phyloP scores from a whole-genome alignment of 306 rosid genomes.

The Elaeagnus macrophylla region DNA sequence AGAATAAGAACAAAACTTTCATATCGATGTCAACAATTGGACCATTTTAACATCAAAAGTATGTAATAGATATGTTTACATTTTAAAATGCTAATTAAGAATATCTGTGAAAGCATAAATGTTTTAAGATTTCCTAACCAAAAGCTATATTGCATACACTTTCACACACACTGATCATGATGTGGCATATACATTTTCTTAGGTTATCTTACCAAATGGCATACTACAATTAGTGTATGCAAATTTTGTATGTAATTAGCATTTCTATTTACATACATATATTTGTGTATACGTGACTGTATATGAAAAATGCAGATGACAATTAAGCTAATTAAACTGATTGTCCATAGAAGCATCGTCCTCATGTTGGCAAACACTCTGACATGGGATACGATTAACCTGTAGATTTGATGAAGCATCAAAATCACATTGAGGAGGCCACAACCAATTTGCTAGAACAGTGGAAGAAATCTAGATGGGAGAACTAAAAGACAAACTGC shows the following conservation, averaged over 20 bases:
- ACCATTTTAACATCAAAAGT: slow-evolving; percentile 80
- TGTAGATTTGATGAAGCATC: slow-evolving; percentile 29
- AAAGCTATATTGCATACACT: too few species aligned
- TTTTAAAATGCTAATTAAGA: slow-evolving; percentile 59
- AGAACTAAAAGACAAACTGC: slow-evolving; percentile 33
- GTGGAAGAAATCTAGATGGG: slow-evolving; percentile 53
- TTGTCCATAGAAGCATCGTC: slow-evolving; percentile 74
- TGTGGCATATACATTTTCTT: too few species aligned
- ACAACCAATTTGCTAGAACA: slow-evolving; percentile 56
- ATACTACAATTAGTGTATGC: too few species aligned
- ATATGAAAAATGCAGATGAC: too few species aligned
- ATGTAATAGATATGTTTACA: slow-evolving; percentile 78
- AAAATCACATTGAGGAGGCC: too few species aligned
- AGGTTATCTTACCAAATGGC: too few species aligned
- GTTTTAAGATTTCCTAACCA: too few species aligned
- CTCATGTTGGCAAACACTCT: slow-evolving; percentile 82
- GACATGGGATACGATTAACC: slow-evolving; percentile 38
- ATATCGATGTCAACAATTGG: slow-evolving; percentile 80
- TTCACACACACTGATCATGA: too few species aligned
- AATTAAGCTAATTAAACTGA: slow-evolving; percentile 48
- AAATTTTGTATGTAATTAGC: too few species aligned
- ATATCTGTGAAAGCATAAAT: slow-evolving; percentile 51
- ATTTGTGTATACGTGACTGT: too few species aligned
- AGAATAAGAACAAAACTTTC: slow-evolving; percentile 52
- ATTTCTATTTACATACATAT: too few species aligned